Conservation (phyloP, 176 grass and related monocot species). For the Paspalum notatum region DNA sequence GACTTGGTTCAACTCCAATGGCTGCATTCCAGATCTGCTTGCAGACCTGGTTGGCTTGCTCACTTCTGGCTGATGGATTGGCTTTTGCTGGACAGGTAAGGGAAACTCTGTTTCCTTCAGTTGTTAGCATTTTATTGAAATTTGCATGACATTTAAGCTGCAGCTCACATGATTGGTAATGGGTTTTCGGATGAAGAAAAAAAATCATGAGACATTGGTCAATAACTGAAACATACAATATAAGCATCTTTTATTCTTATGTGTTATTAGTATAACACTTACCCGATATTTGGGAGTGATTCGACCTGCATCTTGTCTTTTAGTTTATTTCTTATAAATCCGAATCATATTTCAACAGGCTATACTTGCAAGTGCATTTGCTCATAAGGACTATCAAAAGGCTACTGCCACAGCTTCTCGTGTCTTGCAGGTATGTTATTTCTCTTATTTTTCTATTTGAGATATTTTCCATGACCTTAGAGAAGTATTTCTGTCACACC, state of each 20-base stretch:
- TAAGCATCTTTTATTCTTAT: background rate
- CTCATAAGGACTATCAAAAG: conserved; percentile 62
- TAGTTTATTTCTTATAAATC: conserved; percentile 13
- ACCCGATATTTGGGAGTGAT: background rate
- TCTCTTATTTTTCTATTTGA: background rate
- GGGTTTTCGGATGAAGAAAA: background rate
- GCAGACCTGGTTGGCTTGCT: conserved; percentile 86
- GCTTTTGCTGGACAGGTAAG: conserved; percentile 93
- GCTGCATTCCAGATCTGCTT: conserved; percentile 96
- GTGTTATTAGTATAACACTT: background rate
- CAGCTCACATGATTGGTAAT: background rate
- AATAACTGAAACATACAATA: background rate
- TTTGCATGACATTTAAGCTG: background rate
- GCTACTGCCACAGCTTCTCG: conserved; percentile 64
- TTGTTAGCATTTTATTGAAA: background rate
- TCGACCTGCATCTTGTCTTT: conserved; percentile 18
- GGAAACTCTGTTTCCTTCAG: conserved; percentile 9
- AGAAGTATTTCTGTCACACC: no score
- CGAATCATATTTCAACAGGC: conserved; percentile 49
- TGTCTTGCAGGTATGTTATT: conserved; percentile 65
- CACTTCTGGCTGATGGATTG: conserved; percentile 92
- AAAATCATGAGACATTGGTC: background rate
- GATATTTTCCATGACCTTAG: background rate
- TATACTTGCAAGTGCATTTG: conserved; percentile 92
- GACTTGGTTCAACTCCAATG: conserved; percentile 74